Base-by-base conservation (phyloP, 2,329 filamentous ascomycete species). In the Zasmidium cellare region DNA sequence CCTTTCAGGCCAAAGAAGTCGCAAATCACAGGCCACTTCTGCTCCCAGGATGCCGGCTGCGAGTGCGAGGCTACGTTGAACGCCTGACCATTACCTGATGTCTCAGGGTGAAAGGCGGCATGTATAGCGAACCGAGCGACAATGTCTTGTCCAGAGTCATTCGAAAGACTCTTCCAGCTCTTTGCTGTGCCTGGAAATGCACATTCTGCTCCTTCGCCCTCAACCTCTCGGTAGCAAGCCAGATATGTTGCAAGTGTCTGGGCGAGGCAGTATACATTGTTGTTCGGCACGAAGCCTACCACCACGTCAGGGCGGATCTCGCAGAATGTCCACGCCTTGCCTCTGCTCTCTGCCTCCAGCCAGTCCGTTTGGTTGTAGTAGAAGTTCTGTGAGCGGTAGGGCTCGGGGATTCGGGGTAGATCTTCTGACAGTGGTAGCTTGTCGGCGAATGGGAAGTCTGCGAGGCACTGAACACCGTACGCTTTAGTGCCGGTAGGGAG, bases 381-480 rank as follows among this genome's bases (percentile, higher is more conserved):
- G 64, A 75, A 75, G 23, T 74, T 68, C 31, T 65, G 63, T 23
- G 69, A 67, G 23, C 56, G 63, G 50, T 66, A 65, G 0, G 72
- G 70, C 22, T 68, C 63, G 18, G 64, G 63, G 23, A 75, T 63
- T 19, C 68, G 66, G 18, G 71, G 70, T 11, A 68, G 60, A 16
- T 65, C 62, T 65, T 76, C 73, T 19, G 64, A 64, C 9, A 75
- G 69, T 59, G 44, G 68, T 48, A 44, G 64, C 59, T 66, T 73
- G 58, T 76, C 72, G 56, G 72, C 70, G 19, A 67, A 71, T 1
- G 75, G 75, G 35, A 74, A 71, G 38, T 74, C 70, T 35, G 70
- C 71, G 14, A 77, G 67, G 49, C 77, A 72, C 55, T 79, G 76
- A 55, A 74, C 76, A 50, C 77, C 77, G 65, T 75, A 77, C 24